Evolutionary conservation across 768 basidiomycete genomes (phyloP).

Genomic region (Amanita brunnescens): DNA sequence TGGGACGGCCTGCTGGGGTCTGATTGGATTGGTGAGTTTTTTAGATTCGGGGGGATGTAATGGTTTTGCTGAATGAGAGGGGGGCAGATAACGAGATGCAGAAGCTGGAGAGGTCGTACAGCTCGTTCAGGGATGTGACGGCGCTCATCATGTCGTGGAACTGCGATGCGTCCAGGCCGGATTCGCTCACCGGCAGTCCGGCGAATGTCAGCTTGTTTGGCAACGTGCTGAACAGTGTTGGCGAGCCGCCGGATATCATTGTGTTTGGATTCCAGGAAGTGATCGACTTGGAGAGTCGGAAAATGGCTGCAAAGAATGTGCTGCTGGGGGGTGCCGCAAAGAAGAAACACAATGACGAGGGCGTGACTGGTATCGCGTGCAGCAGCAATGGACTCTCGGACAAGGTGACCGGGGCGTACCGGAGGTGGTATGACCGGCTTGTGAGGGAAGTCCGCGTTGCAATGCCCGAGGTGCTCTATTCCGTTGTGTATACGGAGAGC

Average conservation of each 20-base stretch:
- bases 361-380: constrained; percentile 1
- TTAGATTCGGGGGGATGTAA: neutral
- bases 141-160: constrained; percentile 90
- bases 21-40: constrained; percentile 77
- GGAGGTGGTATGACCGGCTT: constrained; percentile 81
- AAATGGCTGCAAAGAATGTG: constrained; percentile 88
- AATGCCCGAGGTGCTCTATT: constrained; percentile 74
- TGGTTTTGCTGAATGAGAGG: neutral
- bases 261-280: constrained; percentile 95
- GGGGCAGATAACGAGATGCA: constrained; percentile 64
- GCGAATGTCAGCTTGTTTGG: constrained; percentile 78
- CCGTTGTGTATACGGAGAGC: constrained; percentile 75
- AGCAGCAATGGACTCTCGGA: constrained; percentile 48
- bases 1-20: constrained; percentile 73
- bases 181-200: constrained; percentile 51
- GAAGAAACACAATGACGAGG: constrained; percentile 38
- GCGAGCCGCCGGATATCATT: constrained; percentile 74
- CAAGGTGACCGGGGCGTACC: constrained; percentile 81
- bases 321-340: constrained; percentile 56
- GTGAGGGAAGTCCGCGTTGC: constrained; percentile 60
- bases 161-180: constrained; percentile 80
- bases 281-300: constrained; percentile 89
- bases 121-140: constrained; percentile 68
- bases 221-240: constrained; percentile 64
- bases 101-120: constrained; percentile 69